phyloP scores from a whole-genome alignment of 306 rosid genomes.

The Castanopsis chinensis region DNA sequence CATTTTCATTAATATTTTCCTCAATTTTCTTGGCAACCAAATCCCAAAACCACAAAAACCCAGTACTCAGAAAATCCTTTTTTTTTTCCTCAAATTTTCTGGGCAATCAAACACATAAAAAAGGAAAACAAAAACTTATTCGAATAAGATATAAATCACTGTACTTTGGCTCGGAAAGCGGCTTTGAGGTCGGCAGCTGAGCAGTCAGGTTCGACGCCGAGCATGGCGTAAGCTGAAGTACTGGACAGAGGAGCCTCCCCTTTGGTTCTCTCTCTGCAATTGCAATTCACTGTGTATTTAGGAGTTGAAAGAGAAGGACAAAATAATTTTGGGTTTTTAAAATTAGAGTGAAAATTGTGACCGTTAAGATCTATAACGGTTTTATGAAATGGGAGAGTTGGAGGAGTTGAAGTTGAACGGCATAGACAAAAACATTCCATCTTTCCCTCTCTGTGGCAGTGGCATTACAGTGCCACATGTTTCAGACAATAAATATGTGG shows the following conservation, averaged over 20 bases:
- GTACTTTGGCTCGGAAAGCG: conserved; percentile 84
- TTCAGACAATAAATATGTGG: no score
- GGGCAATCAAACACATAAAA: background rate
- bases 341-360: conserved; percentile 18
- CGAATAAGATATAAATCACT: background rate
- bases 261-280: conserved; percentile 27
- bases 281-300: conserved; percentile 31
- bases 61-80: background rate
- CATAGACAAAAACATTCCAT: conserved; percentile 32
- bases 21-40: no score
- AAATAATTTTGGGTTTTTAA: conserved; percentile 3
- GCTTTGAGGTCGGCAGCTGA: conserved; percentile 66
- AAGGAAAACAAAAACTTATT: background rate
- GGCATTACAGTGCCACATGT: no score
- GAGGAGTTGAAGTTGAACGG: conserved; percentile 23
- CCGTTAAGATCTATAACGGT: conserved; percentile 6
- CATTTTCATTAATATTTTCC: background rate
- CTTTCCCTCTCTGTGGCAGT: background rate
- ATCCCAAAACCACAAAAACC: no score
- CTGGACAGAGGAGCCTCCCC: conserved; percentile 42
- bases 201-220: conserved; percentile 61
- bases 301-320: conserved; percentile 9
- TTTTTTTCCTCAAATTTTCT: background rate
- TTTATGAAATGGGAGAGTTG: conserved; percentile 36
- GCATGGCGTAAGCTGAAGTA: conserved; percentile 58